A percentile compares a stretch with the other conserved stretches of the same genome.
These are phyloP conservation scores for Penicillium concentricum DNA, from an alignment of 2,329 filamentous ascomycete species.

Conservation along the genomic window DNA sequence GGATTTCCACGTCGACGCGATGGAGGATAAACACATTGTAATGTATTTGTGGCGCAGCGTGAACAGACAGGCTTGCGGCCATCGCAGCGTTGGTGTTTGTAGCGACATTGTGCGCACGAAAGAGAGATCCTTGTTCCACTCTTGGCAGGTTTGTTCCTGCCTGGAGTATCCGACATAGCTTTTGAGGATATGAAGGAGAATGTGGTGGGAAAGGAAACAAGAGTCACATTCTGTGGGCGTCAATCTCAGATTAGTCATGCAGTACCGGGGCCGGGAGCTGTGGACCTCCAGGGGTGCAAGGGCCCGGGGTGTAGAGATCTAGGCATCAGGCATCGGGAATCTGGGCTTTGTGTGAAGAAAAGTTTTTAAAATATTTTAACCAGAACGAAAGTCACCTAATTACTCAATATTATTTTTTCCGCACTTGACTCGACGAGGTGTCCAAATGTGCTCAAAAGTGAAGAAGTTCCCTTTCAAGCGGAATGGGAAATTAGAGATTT, in stretches of 20 bases:
- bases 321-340: no score
- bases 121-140: constrained; percentile 7
- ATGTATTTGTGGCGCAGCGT: constrained; percentile 39
- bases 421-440: no score
- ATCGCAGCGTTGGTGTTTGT: constrained; percentile 47
- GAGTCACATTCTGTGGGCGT: not conserved
- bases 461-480: no score
- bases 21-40: constrained; percentile 48
- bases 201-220: not conserved
- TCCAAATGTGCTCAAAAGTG: no score
- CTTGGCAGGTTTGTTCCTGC: not conserved
- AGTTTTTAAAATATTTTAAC: not conserved
- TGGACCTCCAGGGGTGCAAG: no score
- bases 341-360: not conserved
- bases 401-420: no score
- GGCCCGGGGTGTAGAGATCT: not conserved
- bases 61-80: constrained; percentile 43
- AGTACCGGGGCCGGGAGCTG: not conserved
- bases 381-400: no score
- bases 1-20: constrained; percentile 44
- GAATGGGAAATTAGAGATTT: no score
- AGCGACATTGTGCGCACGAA: constrained; percentile 28
- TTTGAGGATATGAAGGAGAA: not conserved
- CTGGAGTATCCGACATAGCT: not conserved
- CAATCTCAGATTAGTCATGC: not conserved